A percentile compares a stretch with the other conserved stretches of the same genome.
These are phyloP conservation scores for Solanum pinnatisectum DNA, from an alignment of 257 asterid genomes.

Conservation along the genomic window DNA sequence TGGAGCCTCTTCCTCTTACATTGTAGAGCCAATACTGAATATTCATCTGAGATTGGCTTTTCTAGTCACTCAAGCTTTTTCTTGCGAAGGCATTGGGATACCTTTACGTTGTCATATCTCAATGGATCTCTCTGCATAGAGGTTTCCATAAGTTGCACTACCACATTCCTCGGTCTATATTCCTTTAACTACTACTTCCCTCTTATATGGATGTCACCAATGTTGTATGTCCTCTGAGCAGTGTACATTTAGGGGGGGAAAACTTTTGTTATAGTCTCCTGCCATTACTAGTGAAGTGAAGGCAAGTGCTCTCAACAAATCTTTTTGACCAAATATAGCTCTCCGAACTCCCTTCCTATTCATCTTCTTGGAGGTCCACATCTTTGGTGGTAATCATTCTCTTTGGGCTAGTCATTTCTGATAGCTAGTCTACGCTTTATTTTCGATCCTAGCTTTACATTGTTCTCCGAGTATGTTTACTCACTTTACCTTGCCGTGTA, in stretches of 20 bases:
- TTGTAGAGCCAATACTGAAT: neutral
- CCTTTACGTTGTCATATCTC: neutral
- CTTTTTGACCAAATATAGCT: neutral
- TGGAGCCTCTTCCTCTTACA: neutral
- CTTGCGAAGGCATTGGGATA: neutral
- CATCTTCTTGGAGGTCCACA: neutral
- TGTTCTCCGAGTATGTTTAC: neutral
- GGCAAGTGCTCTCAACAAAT: neutral
- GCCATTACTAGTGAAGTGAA: neutral
- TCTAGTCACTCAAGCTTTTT: neutral
- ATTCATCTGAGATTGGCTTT: neutral
- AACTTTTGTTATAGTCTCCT: neutral
- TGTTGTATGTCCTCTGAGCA: neutral
- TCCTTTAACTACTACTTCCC: neutral
- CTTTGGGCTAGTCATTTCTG: neutral
- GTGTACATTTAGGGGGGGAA: neutral
- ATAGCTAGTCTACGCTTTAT: neutral
- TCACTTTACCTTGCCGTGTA: neutral
- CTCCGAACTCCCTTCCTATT: neutral
- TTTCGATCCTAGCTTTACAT: neutral
- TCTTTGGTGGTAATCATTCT: neutral
- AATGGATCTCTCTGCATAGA: neutral
- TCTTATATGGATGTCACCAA: neutral
- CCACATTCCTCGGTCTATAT: neutral
- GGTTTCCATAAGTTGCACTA: neutral